Evolutionary conservation across 2,329 filamentous ascomycete species (phyloP).

Genomic region (Penicillium sp.): DNA sequence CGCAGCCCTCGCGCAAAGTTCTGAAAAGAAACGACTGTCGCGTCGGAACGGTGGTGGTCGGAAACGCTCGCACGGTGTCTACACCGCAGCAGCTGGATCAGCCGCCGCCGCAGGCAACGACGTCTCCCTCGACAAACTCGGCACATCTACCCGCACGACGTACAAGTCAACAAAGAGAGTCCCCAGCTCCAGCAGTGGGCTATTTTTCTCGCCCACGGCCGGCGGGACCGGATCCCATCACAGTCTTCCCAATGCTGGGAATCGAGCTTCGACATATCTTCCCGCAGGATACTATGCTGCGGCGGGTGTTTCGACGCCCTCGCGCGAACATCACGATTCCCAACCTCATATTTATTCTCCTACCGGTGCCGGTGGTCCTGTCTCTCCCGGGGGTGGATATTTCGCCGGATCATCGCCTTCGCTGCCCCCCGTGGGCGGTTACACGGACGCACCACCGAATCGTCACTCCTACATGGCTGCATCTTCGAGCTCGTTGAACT

Average conservation of each 20-base stretch:
- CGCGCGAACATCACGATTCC: constrained; percentile 39
- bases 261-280: constrained; percentile 69
- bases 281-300: constrained; percentile 88
- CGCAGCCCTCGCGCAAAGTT: constrained; percentile 70
- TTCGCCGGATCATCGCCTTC: constrained; percentile 64
- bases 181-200: constrained; percentile 58
- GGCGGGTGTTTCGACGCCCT: constrained; percentile 52
- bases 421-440: constrained; percentile 42
- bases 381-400: constrained; percentile 51
- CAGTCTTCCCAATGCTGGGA: constrained; percentile 37
- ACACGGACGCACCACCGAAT: constrained; percentile 23
- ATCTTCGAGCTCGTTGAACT: constrained; percentile 56
- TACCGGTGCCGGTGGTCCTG: constrained; percentile 35
- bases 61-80: constrained; percentile 29
- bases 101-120: constrained; percentile 28
- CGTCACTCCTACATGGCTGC: constrained; percentile 27
- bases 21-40: constrained; percentile 64
- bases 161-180: constrained; percentile 28
- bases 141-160: constrained; percentile 30
- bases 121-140: constrained; percentile 52
- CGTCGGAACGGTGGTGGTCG: constrained; percentile 32
- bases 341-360: constrained; percentile 31
- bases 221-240: constrained; percentile 45
- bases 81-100: constrained; percentile 13
- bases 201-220: constrained; percentile 96